Evolutionary conservation across 2,329 filamentous ascomycete genomes (phyloP).

Genomic region (Phaeosphaeria sp.): DNA sequence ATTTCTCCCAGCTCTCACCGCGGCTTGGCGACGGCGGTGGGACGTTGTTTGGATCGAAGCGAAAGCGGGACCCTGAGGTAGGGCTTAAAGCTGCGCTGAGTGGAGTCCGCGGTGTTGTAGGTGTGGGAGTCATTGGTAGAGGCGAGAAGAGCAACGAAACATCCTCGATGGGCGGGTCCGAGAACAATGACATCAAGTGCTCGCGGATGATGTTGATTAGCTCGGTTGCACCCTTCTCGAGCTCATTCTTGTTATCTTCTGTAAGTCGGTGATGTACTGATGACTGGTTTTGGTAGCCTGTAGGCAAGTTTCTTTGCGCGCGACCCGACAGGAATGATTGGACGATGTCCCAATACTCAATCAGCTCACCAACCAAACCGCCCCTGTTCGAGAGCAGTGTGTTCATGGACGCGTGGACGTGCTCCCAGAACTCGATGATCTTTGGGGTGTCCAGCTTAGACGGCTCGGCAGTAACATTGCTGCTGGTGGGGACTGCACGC

Average conservation of each 20-base stretch:
- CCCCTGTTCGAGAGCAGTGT: conserved; percentile 75
- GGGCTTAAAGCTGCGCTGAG: conserved; percentile 62
- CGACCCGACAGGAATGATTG: conserved; percentile 89
- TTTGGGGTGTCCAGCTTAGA: conserved; percentile 76
- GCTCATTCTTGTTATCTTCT: conserved; percentile 70
- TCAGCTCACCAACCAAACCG: conserved; percentile 85
- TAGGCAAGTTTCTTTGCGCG: conserved; percentile 79
- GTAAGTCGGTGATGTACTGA: conserved; percentile 81
- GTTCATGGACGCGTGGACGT: conserved; percentile 76
- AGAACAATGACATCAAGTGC: conserved; percentile 81
- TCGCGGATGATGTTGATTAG: conserved; percentile 85
- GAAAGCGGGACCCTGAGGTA: conserved; percentile 75
- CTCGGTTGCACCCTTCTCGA: conserved; percentile 80
- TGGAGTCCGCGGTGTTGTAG: conserved; percentile 66
- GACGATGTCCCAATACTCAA: conserved; percentile 93
- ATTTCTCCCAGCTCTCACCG: conserved; percentile 92
- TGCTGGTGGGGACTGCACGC: conserved; percentile 73
- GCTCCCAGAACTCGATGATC: conserved; percentile 91
- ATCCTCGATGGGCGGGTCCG: conserved; percentile 87
- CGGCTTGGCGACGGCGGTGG: conserved; percentile 75
- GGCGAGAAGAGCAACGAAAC: conserved; percentile 88
- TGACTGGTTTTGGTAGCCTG: conserved; percentile 82
- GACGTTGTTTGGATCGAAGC: conserved; percentile 77
- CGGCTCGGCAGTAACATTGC: conserved; percentile 60
- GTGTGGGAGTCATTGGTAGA: conserved; percentile 69